These are phyloP conservation scores for Phaffia rhodozyma DNA, from an alignment of 1,284 basidiomycete genomes.

Conservation along the genomic window DNA sequence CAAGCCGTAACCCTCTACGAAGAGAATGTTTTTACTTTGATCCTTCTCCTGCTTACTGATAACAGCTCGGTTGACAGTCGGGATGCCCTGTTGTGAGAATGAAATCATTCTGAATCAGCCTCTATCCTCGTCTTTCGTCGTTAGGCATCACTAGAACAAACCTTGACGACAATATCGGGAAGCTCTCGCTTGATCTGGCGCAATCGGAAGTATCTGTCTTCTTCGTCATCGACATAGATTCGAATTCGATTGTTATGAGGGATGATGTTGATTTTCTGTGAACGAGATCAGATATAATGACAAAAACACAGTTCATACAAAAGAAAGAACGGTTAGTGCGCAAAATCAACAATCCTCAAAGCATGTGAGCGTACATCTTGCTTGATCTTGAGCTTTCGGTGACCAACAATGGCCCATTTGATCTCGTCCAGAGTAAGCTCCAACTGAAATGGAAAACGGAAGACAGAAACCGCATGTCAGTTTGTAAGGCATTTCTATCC, in stretches of 20 bases:
- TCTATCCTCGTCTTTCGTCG: neutral
- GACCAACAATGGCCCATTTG: slow-evolving; percentile 76
- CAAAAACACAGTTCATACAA: neutral
- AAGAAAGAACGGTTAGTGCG: neutral
- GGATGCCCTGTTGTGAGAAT: slow-evolving; percentile 50
- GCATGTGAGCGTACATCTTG: slow-evolving; percentile 47
- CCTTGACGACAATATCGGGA: slow-evolving; percentile 78
- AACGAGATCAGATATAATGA: slow-evolving; percentile 6
- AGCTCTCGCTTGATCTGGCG: slow-evolving; percentile 71
- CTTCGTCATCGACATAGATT: slow-evolving; percentile 70
- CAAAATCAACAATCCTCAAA: slow-evolving; percentile 9
- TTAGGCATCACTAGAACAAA: slow-evolving; percentile 26
- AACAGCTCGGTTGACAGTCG: slow-evolving; percentile 73
- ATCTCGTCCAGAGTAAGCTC: slow-evolving; percentile 89
- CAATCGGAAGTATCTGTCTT: slow-evolving; percentile 71
- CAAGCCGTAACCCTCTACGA: slow-evolving; percentile 96
- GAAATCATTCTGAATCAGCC: neutral
- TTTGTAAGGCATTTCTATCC: neutral
- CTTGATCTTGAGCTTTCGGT: slow-evolving; percentile 87
- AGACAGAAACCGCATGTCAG: slow-evolving; percentile 2
- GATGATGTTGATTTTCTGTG: slow-evolving; percentile 58
- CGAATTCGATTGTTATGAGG: slow-evolving; percentile 66
- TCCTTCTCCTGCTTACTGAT: slow-evolving; percentile 83
- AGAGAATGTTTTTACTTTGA: slow-evolving; percentile 56
- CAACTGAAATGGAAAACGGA: slow-evolving; percentile 43